Evolutionary conservation across 306 rosid species (phyloP), one percentile per base, ranked within the genome.

Genomic region (Cucurbita moschata): DNA sequence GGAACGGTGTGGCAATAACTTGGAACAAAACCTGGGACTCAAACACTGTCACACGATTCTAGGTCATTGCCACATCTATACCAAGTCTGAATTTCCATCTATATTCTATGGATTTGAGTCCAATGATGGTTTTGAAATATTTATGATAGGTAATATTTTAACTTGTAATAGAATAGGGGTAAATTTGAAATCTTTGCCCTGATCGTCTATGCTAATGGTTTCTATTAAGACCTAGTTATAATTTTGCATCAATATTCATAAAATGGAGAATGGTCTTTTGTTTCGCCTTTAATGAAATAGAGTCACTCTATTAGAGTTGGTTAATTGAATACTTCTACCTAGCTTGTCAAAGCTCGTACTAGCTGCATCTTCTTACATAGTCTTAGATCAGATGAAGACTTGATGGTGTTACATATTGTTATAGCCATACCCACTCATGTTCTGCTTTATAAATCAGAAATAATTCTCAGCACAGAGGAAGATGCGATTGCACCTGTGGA

Each of bases 401-500:
- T 1, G 18, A 55, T 38, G 65, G 44, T 58, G 43, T 23, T 43
- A 43, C 68, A 3, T 26, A 44, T 40, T 74, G 46, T 18, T 56
- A 23, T 21, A 49, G 80, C 79, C 69, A 51, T 64, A 64, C 30
- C 50, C 51, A 64, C 81, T 77, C 61, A 56, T 64, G 47, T 71
- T 55, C 79, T 46, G 66, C 8, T 8, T 60, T 75, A 59, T 59
- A 57, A 70, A 47, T 75, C 90, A 95, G 96, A 91, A 80, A 75
- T 89, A 76, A 91, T 89, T 83, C 67, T 87, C 81, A 79, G 83
- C 86, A 75, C 78, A 80, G 97, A 95, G 72, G 97, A 90, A 58
- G 96, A 83, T 76, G 73, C n/a, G 16, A 88, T 95, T 73, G 84
- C 91, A 81, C 83, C 87, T 35, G 88, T 84, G 43, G 83, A 79